Base-by-base conservation (phyloP, 768 basidiomycete genomes). In the Pholiota microspora region DNA sequence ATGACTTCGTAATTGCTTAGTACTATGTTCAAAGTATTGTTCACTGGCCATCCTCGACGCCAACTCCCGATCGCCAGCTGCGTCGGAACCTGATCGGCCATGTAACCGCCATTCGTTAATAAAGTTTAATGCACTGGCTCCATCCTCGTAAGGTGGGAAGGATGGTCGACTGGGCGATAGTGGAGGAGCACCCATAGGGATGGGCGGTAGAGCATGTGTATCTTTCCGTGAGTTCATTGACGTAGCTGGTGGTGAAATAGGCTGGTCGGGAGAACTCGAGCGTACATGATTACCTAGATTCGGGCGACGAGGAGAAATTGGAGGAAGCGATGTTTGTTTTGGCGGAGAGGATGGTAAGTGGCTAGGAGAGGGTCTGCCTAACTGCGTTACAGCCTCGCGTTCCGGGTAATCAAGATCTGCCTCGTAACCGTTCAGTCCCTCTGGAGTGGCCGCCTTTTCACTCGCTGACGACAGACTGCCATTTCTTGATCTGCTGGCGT, bases 401-500 rank as follows among this genome's bases (percentile, higher is more conserved):
- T 84, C 85, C 45, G 73, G 73, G 66, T 80, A 77, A 45, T 89
- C 86, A 47, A 82, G 68, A 65, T 89, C 88, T 23, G 85, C 85
- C 53, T 92, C 88, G 63, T 89, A 88, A n/a, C 85, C 87, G 29
- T 81, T 73, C 15, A 75, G 68, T 0, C 69, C 70, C 46, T 84
- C 84, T 23, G 75, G 74, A 32, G 76, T 77, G 9, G 74, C n/a
- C n/a, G n/a, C 62, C 5, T 78, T 80, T 57, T 88, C 86, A 61
- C 83, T 85, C 36, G 82, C 71, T 13, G 89, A 90, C 13, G 89
- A 92, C 45, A 85, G 68, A 61, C 89, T 92, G 57, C 79, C 86
- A 57, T 84, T 83, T 51, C 84, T 76, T 35, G 87, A 85, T 44
- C 79, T 73, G 32, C 46, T 51, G 28, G 84, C 77, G 45, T 77